Evolutionary conservation across 495 filamentous ascomycete species (phyloP).

Genomic region (Evernia prunastri): DNA sequence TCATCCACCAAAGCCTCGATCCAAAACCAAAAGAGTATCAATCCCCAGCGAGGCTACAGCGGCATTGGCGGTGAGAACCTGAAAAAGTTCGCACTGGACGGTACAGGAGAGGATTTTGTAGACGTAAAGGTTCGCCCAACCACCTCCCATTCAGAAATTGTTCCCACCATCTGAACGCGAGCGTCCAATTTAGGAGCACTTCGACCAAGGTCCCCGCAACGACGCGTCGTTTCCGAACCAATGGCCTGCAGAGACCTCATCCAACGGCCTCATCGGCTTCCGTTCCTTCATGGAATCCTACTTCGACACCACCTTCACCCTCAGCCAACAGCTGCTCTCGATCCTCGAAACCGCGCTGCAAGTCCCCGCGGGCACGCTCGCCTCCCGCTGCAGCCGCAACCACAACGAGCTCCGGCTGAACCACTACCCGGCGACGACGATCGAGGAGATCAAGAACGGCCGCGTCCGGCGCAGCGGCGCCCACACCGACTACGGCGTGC

Average conservation of each 20-base stretch:
- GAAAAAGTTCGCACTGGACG: background rate
- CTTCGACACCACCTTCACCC: background rate
- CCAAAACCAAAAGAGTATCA: background rate
- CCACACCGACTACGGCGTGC: conserved; percentile 42
- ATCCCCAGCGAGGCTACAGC: conserved; percentile 2
- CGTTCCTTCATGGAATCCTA: conserved; percentile 27
- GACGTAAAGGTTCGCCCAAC: background rate
- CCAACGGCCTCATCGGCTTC: conserved; percentile 26
- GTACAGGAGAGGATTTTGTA: conserved; percentile 1
- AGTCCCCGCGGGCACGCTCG: background rate
- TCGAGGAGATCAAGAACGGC: conserved; percentile 24
- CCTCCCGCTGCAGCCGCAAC: background rate
- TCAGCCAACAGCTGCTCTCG: background rate
- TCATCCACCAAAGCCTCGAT: background rate
- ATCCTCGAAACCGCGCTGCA: background rate
- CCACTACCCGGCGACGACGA: conserved; percentile 34
- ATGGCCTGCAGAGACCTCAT: conserved; percentile 24
- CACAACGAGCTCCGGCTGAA: conserved; percentile 26
- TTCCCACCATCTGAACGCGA: no score
- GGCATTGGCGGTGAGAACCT: conserved; percentile 1
- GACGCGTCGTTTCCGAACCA: conserved; percentile 28
- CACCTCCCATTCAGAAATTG: background rate
- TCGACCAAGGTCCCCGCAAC: conserved; percentile 26
- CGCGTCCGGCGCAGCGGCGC: conserved; percentile 31
- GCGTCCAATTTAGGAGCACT: conserved; percentile 27